phyloP scores from a whole-genome alignment of 164 flowering plant species.

The Nymphaea thermarum region DNA sequence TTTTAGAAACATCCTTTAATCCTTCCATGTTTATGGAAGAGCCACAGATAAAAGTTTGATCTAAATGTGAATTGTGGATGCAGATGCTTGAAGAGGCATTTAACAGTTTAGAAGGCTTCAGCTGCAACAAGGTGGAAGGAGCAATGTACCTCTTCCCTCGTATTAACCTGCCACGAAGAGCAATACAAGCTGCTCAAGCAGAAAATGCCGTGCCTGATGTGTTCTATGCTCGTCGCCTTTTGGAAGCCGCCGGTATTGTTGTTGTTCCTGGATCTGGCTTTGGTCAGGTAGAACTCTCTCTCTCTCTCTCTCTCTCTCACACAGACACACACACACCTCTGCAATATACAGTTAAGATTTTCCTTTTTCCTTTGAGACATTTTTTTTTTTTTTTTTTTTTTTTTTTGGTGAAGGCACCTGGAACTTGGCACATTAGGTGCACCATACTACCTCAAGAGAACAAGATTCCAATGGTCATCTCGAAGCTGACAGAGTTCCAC shows the following conservation, averaged over 20 bases:
- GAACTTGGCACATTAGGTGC: constrained; percentile 95
- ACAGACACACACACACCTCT: no score
- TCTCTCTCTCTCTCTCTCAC: no score
- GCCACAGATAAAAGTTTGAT: not conserved
- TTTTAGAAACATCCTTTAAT: no score
- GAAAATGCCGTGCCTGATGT: constrained; percentile 79
- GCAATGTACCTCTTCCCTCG: constrained; percentile 98
- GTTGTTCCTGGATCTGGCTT: constrained; percentile 98
- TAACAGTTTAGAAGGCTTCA: constrained; percentile 78
- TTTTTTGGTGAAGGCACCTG: constrained; percentile 46
- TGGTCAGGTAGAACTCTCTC: constrained; percentile 50
- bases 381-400: no score
- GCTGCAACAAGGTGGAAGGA: constrained; percentile 96
- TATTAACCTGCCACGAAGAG: constrained; percentile 58
- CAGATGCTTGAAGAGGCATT: constrained; percentile 85
- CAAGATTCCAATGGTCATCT: constrained; percentile 76
- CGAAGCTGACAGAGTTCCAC: constrained; percentile 72
- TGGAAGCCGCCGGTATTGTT: constrained; percentile 86
- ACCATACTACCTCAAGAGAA: constrained; percentile 96
- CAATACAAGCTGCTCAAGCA: constrained; percentile 75
- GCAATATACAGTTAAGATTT: no score
- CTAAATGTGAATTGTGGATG: not conserved
- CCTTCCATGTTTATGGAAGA: no score
- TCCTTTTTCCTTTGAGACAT: no score
- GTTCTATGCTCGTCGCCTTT: constrained; percentile 69